Base-by-base conservation (phyloP, 2,329 filamentous ascomycete genomes). In the Epichloe uncinata region DNA sequence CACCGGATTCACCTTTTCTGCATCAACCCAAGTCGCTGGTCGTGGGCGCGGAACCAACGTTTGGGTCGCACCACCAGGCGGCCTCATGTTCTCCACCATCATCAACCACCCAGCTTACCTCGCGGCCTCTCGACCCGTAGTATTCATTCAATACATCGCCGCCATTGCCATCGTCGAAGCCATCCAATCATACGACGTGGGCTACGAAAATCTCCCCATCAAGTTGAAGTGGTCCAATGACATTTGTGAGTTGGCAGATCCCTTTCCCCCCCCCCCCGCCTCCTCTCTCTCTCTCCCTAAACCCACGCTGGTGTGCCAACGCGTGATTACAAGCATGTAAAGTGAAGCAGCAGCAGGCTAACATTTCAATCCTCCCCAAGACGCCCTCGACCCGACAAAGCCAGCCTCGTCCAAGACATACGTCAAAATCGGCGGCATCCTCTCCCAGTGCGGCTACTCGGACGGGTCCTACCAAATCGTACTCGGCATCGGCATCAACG, bases 171-270 rank as follows among this genome's bases (percentile, higher is more conserved):
- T 91, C 41, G 84, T 94, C 3, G 79, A 87, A 54, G 91, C 87
- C 0, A 82, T 97, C 54, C 83, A 86, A 55, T 76, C 74, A 26
- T 97, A 97, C 61, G 88, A 84, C 45, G 67, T 68, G 2, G 87
- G 83, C 7, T 97, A 94, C 65, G 73, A 79, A 5, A 72, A 79
- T 0, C 66, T 97, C 4, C 86, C 87, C 0, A 75, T 98, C 40
- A 89, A 86, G 63, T 69, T 98, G 34, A 98, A 98, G 66, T 98
- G 93, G 93, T 93, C 93, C 11, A 98, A 98, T 60, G 93, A 98
- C 62, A 87, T 98, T 49, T 91, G 81, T 82, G 66, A 65, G 74
- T 26, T 8, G 22, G 22, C 22, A 26, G 7, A 26, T 26, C 7
- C 22, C 18, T 18, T 18, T 8, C 6, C 22, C 5, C 5, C 22